Base-by-base conservation (phyloP, 805 yeast species). In the Grigorovia yakushimaensis region DNA sequence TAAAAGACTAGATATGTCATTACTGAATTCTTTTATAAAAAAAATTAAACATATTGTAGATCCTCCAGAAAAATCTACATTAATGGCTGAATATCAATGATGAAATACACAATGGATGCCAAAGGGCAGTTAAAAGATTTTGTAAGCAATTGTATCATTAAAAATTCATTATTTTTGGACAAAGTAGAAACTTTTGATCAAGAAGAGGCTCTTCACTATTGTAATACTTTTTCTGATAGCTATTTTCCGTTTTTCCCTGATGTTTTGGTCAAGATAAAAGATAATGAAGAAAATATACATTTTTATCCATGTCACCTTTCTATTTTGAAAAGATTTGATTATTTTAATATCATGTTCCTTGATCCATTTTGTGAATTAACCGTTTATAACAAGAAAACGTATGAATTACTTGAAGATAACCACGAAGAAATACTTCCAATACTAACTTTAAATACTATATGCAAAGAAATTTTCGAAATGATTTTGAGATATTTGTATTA, bases 291-390 rank as follows among this genome's bases (percentile, higher is more conserved):
- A 21, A 46, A 36, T 4, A 39, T 59, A 43, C 56, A 61, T 0
- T 71, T 70, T 49, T 84, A 78, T 56, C 89, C 91, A 1, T 79
- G 73, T 5, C 85, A 85, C 60, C 69, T 80, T 39, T 72, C 84
- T 0, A 73, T 84, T 43, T 58, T 85, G 21, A 62, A 73, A 5
- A 65, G 88, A 39, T 75, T 84, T 2, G 82, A 77, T 41, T 84
- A 81, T 60, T 85, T 77, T 56, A 76, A 72, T 45, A 72, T 78
- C 2, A 74, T 84, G 81, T 78, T 85, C 57, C 60, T 68, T 9
- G 78, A 85, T 1, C 60, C 71, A 1, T 76, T 76, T 48, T 49
- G 58, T 4, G 79, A 74, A 60, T 5, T 19, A 47, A 15, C 46
- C 13, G 37, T 44, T 43, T 39, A 44, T 27, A 27, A 47, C 21